These are phyloP conservation scores for Mycena maculata DNA, from an alignment of 768 basidiomycete genomes.

Conservation along the genomic window DNA sequence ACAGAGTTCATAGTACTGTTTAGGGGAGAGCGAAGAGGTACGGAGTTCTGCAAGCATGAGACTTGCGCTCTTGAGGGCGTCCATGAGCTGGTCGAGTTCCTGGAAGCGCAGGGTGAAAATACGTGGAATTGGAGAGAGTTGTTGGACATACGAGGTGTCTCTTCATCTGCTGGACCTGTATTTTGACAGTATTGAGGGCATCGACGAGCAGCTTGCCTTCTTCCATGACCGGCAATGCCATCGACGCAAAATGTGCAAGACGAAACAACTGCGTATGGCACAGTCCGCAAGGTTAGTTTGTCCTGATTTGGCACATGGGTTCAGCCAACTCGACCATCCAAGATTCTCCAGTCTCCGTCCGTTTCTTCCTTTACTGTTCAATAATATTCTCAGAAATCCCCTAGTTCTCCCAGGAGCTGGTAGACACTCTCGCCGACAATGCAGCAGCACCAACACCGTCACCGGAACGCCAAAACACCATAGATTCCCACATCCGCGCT, in stretches of 20 bases:
- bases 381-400: not conserved
- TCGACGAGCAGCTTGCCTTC: slow-evolving; percentile 90
- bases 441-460: slow-evolving; percentile 68
- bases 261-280: slow-evolving; percentile 7
- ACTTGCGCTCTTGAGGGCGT: slow-evolving; percentile 96
- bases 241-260: slow-evolving; percentile 32
- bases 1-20: slow-evolving; percentile 99
- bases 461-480: slow-evolving; percentile 75
- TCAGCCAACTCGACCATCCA: slow-evolving; percentile 26
- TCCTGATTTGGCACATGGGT: slow-evolving; percentile 19
- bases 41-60: slow-evolving; percentile 97
- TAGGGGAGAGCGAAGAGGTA: slow-evolving; percentile 92
- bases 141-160: slow-evolving; percentile 78
- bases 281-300: too few species aligned
- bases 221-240: slow-evolving; percentile 65
- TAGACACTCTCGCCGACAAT: slow-evolving; percentile 80
- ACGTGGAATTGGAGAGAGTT: slow-evolving; percentile 5
- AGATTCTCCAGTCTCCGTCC: slow-evolving; percentile 22
- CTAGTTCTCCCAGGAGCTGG: slow-evolving; percentile 87
- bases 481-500: slow-evolving; percentile 79
- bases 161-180: slow-evolving; percentile 96
- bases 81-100: slow-evolving; percentile 98
- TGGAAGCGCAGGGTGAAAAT: slow-evolving; percentile 44
- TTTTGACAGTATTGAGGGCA: slow-evolving; percentile 86
- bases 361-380: not conserved